Percentiles rank a stretch among this genome's conserved stretches.
Evolutionary conservation across 495 filamentous ascomycete species (phyloP).

Genomic region (Bathelium albidoporum): DNA sequence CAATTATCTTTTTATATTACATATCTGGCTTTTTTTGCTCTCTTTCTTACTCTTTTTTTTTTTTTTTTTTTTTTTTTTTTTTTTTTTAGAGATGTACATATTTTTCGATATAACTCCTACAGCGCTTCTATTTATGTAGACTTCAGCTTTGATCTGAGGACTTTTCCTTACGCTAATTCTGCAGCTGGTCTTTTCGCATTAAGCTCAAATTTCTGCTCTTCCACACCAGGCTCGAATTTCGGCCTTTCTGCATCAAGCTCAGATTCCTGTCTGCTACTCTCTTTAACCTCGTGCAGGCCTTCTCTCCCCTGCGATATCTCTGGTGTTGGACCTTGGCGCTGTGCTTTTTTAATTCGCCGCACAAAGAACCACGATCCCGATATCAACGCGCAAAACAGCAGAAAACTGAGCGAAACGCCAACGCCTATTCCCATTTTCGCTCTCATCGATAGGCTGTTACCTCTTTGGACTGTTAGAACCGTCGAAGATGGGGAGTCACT

Average conservation of each 20-base stretch:
- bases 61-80: not conserved
- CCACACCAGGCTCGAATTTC: not conserved
- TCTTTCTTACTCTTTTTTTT: not conserved
- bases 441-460: not conserved
- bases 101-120: not conserved
- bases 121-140: not conserved
- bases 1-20: not conserved
- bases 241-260: not conserved
- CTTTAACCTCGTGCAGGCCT: not conserved
- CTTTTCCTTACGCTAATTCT: not conserved
- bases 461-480: not conserved
- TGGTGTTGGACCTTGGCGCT: not conserved
- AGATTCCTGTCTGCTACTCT: not conserved
- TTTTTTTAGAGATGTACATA: not conserved
- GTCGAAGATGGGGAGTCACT: not conserved
- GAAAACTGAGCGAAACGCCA: not conserved
- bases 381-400: not conserved
- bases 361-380: not conserved
- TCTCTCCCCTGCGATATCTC: not conserved
- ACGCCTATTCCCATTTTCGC: not conserved
- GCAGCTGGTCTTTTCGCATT: not conserved
- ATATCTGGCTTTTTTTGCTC: not conserved
- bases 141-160: not conserved
- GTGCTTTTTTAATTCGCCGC: not conserved
- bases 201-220: not conserved